Base-by-base conservation (phyloP, 2,329 filamentous ascomycete genomes). In the Aspergillus pseudonomiae region DNA sequence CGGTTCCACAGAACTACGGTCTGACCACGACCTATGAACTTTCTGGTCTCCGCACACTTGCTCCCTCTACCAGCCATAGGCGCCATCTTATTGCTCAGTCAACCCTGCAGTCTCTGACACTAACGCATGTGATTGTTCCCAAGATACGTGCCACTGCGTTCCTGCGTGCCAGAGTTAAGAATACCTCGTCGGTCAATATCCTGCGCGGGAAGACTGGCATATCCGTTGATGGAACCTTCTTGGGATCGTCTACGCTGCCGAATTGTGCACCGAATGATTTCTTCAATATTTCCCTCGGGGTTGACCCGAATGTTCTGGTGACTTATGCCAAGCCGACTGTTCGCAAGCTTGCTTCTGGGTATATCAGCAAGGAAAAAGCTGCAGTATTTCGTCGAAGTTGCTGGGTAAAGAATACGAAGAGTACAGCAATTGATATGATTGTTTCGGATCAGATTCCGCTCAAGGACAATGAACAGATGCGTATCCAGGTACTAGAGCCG, bases 21-120 rank as follows among this genome's bases (percentile, higher is more conserved):
- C 67, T 81, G 14, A 80, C 78, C 14, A 77, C 79, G 5, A 76
- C 74, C 3, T 80, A 81, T 62, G 74, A 80, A 24, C 72, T 81
- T 4, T 77, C 78, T 2, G 76, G 78, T 5, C 67, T 66, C 3
- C 78, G 77, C 60, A 80, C 77, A 0, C 64, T 81, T 2, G 64
- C 62, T 2, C 78, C 79, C 4, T 79, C 78, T 0, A 70, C 67
- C 24, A 66, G 74, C 9, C 68, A 71, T 30, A 72, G 78, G 6
- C 75, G 78, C 30, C 77, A 80, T 62, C 74, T 78, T 45, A 75
- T 81, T 45, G 72, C 77, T 1, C 73, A 79, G 30, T 65, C 80
- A 7, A 70, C 73, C 55, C 72, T 78, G 2, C 63, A 73, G 14
- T 73, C 74, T 26, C 67, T 80, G 46, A 65, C 68, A 10, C 75